Evolutionary conservation across 2,329 filamentous ascomycete genomes (phyloP), one percentile per base, ranked within the genome.

Genomic region (Colletotrichum siamense): DNA sequence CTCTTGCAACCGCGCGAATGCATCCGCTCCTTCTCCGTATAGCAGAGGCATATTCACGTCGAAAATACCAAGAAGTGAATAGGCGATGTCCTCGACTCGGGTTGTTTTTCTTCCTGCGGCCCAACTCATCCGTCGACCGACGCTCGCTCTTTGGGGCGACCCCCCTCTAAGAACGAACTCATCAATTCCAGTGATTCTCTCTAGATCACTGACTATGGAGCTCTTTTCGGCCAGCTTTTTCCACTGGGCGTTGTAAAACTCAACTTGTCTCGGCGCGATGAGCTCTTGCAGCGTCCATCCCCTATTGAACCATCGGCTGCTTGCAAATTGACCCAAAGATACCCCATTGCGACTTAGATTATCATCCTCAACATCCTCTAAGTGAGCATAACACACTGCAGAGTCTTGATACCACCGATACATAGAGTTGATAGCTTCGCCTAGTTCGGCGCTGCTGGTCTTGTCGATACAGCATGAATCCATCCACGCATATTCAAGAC

Each of bases 391-490:
- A 68, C 84, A 86, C 6, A 81, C 74, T 13, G 73, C 78, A 5
- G 84, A 82, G n/a, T 82, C 77, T 22, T 78, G 76, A 74, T 86
- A 86, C 83, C 84, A 86, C 26, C 36, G 64, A n/a, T 73, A 80
- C 79, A 80, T 80, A n/a, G 78, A 77, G 36, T 78, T 80, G 69
- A 80, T 85, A 0, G 83, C 80, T 73, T 84, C 81, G 1, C 80
- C 79, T 1, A 85, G 77, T 75, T 85, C 84, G 2, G 81, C 79
- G 39, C 79, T 82, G 71, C 80, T 83, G 8, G 71, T 77, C 67
- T 84, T 83, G 74, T 85, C 82, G 70, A 86, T 77, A 30, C 84
- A 84, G 78, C 84, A 84, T 2, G 81, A 84, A 72, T 86, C 85
- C 8, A 85, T 79, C 84, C 85, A 86, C 16, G 82, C 73, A 68